Percentiles rank a stretch among this genome's conserved stretches.
These are phyloP conservation scores for Davidsoniella neocaledoniae DNA, from an alignment of 2,329 filamentous ascomycete species.

Conservation along the genomic window DNA sequence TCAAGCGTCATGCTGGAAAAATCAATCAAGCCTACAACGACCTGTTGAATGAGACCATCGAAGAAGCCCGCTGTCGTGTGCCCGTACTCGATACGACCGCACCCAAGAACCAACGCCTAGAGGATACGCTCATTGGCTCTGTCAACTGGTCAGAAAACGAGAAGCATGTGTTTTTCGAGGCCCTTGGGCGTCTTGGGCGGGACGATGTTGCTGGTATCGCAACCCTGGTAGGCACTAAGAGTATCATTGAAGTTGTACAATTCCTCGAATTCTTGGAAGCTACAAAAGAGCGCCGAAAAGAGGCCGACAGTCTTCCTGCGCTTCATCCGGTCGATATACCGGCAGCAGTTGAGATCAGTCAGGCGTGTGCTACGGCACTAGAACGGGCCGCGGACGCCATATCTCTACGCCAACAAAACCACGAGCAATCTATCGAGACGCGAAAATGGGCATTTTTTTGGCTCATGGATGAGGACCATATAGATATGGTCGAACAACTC, in stretches of 20 bases:
- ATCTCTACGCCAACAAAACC: slow-evolving; percentile 43
- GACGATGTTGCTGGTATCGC: slow-evolving; percentile 48
- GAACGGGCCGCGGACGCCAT: slow-evolving; percentile 53
- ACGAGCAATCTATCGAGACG: slow-evolving; percentile 44
- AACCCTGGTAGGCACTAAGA: slow-evolving; percentile 50
- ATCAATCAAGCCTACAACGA: slow-evolving; percentile 32
- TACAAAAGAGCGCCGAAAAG: slow-evolving; percentile 25
- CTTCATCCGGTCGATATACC: slow-evolving; percentile 38
- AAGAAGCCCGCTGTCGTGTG: slow-evolving; percentile 24
- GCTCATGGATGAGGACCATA: slow-evolving; percentile 34
- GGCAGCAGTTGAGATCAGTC: slow-evolving; percentile 55
- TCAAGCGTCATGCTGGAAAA: slow-evolving; percentile 17
- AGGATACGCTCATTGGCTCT: slow-evolving; percentile 49
- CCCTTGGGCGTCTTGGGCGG: slow-evolving; percentile 45
- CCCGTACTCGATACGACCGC: not conserved
- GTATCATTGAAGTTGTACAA: slow-evolving; percentile 52
- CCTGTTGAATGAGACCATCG: slow-evolving; percentile 40
- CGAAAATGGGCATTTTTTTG: slow-evolving; percentile 46
- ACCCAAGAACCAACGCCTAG: slow-evolving; percentile 31
- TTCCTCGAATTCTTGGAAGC: slow-evolving; percentile 49
- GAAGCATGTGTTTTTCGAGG: slow-evolving; percentile 53
- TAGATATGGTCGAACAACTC: not conserved
- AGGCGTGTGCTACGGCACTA: slow-evolving; percentile 45
- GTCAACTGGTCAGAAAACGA: slow-evolving; percentile 54
- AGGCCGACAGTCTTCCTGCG: not conserved